phyloP scores from a whole-genome alignment of 2,329 filamentous ascomycete genomes.

The Penicillium sp. region DNA sequence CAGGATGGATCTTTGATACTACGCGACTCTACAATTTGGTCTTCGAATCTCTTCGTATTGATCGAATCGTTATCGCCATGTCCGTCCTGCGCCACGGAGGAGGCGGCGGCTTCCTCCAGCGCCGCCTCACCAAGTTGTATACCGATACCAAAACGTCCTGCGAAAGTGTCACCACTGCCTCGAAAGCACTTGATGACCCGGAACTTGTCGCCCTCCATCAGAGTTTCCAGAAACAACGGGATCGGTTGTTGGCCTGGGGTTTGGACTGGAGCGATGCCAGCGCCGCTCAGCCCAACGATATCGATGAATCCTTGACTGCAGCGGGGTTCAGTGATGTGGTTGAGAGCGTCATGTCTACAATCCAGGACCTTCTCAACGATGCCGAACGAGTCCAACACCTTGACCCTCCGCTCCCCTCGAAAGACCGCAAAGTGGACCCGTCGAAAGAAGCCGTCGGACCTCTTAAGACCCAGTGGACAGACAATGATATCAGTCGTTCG shows the following conservation, averaged over 20 bases:
- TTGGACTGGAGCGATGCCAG: slow-evolving; percentile 66
- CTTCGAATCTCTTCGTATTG: slow-evolving; percentile 14
- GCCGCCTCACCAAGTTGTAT: slow-evolving; percentile 61
- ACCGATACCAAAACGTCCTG: slow-evolving; percentile 64
- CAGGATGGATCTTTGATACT: slow-evolving; percentile 15
- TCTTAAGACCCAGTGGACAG: slow-evolving; percentile 47
- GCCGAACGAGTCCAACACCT: slow-evolving; percentile 58
- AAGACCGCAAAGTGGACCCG: slow-evolving; percentile 34
- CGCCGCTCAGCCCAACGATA: slow-evolving; percentile 57
- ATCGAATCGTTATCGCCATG: slow-evolving; percentile 35
- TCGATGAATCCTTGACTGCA: slow-evolving; percentile 62
- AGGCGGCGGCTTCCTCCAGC: slow-evolving; percentile 41
- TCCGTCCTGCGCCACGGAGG: slow-evolving; percentile 48
- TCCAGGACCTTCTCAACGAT: slow-evolving; percentile 63
- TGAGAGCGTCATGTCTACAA: slow-evolving; percentile 63
- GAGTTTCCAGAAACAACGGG: slow-evolving; percentile 64
- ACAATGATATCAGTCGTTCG: slow-evolving; percentile 55
- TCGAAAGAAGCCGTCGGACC: slow-evolving; percentile 33
- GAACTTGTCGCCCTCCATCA: slow-evolving; percentile 59
- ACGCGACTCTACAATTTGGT: not conserved
- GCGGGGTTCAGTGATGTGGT: slow-evolving; percentile 65
- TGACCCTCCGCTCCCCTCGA: slow-evolving; percentile 40
- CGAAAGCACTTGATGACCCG: slow-evolving; percentile 50
- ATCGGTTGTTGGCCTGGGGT: slow-evolving; percentile 64
- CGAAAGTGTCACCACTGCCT: slow-evolving; percentile 54